Conservation (phyloP, 345 rosid genomes). For the Cochlearia excelsa region DNA sequence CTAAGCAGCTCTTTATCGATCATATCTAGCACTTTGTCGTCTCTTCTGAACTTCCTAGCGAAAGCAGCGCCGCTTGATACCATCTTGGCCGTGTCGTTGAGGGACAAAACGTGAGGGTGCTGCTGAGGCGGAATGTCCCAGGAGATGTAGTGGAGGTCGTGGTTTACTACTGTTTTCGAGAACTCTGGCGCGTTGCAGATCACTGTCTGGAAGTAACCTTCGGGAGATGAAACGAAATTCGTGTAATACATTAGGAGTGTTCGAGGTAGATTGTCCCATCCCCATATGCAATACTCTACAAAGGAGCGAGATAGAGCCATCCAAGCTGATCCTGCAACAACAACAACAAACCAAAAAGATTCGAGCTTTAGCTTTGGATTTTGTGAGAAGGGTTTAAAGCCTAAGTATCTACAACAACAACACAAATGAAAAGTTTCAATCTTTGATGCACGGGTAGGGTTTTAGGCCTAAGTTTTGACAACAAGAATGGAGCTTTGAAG, state of each 20-base stretch:
- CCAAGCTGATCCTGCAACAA: conserved; percentile 94
- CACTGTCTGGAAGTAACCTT: conserved; percentile 94
- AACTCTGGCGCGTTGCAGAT: conserved; percentile 87
- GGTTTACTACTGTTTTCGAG: conserved; percentile 64
- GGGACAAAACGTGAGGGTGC: conserved; percentile 74
- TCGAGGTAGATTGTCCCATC: conserved; percentile 97
- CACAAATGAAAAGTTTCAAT: no score
- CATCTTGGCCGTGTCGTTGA: conserved; percentile 67
- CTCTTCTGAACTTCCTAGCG: conserved; percentile 71
- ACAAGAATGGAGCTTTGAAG: conserved; percentile 1
- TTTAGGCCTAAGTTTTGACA: not conserved
- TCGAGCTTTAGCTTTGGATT: not conserved
- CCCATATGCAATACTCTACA: conserved; percentile 91
- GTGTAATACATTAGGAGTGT: conserved; percentile 88
- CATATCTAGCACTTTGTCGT: conserved; percentile 57
- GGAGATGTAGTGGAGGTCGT: conserved; percentile 88
- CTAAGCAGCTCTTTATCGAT: conserved; percentile 70
- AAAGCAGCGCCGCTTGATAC: conserved; percentile 79
- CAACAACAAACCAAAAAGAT: not conserved
- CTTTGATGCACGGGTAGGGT: no score
- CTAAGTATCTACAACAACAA: not conserved
- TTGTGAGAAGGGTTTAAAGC: not conserved
- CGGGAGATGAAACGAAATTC: conserved; percentile 95
- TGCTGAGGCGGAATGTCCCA: conserved; percentile 96
- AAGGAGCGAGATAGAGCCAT: conserved; percentile 85